phyloP scores from a whole-genome alignment of 768 basidiomycete genomes.

The Tulasnella sp. region DNA sequence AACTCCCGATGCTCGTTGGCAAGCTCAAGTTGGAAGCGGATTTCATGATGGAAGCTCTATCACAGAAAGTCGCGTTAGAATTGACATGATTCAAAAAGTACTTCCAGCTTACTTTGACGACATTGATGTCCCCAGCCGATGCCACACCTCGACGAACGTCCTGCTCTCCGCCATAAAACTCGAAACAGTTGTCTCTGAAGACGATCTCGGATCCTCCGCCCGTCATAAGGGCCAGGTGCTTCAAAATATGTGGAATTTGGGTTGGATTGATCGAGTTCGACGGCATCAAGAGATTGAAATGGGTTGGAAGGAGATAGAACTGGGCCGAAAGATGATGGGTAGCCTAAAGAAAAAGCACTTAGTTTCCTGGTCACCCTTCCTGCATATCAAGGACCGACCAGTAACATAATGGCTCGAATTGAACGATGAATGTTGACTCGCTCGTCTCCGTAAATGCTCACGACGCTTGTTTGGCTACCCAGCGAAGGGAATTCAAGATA shows the following conservation, averaged over 20 bases:
- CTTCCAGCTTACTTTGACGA: conserved; percentile 58
- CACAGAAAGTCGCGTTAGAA: background rate
- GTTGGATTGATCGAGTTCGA: conserved; percentile 68
- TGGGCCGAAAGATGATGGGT: conserved; percentile 96
- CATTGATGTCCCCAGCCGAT: conserved; percentile 82
- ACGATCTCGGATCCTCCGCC: conserved; percentile 87
- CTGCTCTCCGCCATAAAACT: conserved; percentile 87
- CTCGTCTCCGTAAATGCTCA: conserved; percentile 89
- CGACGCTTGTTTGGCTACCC: conserved; percentile 84
- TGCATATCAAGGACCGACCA: conserved; percentile 41
- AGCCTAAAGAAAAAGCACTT: conserved; percentile 38
- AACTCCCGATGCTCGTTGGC: conserved; percentile 98
- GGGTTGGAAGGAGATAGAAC: conserved; percentile 89
- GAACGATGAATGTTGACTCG: conserved; percentile 90
- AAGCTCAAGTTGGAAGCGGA: conserved; percentile 95
- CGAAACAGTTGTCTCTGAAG: conserved; percentile 95
- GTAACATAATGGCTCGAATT: conserved; percentile 85
- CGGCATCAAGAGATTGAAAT: conserved; percentile 85
- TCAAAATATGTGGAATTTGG: conserved; percentile 73
- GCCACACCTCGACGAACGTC: conserved; percentile 79
- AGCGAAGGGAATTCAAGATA: conserved; percentile 90
- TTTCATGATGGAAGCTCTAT: conserved; percentile 90
- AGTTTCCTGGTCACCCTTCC: background rate
- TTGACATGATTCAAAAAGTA: background rate
- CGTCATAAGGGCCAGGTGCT: conserved; percentile 58